Evolutionary conservation across 2,329 filamentous ascomycete genomes (phyloP), one percentile per base, ranked within the genome.

Genomic region (Metarhizium anisopliae): DNA sequence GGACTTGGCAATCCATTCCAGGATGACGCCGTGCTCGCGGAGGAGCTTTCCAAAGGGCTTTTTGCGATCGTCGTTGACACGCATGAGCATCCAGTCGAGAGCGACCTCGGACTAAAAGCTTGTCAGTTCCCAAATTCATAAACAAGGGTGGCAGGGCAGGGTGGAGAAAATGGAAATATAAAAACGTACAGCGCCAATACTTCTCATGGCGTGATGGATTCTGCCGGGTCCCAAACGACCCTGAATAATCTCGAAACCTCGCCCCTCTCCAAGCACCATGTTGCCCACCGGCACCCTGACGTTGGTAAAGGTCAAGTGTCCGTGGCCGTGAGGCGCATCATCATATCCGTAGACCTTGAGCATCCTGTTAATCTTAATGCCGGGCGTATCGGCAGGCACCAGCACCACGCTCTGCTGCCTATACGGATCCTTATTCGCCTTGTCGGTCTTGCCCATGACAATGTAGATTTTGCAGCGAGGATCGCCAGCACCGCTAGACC

Each of bases 211-310:
- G 75, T 99, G 94, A 76, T 99, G 94, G 69, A 99, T 97, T 57
- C 94, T 89, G 38, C 94, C 94, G 1, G 94, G 94, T 1, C 94
- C 94, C 29, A 99, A 86, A 63, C 94, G 90, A 56, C 94, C 94
- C 72, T 99, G 94, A 68, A 99, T 96, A 68, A 99, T 96, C 73
- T 99, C 94, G 71, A 99, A 99, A 20, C 94, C 94, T 60, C 90
- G 85, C 61, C 94, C 94, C 70, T 94, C 90, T 58, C 94, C 93
- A 3, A 99, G 86, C 11, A 97, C 88, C 67, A 99, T 86, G 75
- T 89, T 94, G 65, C 77, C 76, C 36, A 79, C 84, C 7, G 93
- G 93, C 0, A 99, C 89, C 57, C 93, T 88, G 59, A 97, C 94
- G 68, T 97, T 87, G 57, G 85, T 79, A 75, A 99, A 97, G 40